These are phyloP conservation scores for Luffa aegyptiaca DNA, from an alignment of 306 rosid species.

Conservation along the genomic window DNA sequence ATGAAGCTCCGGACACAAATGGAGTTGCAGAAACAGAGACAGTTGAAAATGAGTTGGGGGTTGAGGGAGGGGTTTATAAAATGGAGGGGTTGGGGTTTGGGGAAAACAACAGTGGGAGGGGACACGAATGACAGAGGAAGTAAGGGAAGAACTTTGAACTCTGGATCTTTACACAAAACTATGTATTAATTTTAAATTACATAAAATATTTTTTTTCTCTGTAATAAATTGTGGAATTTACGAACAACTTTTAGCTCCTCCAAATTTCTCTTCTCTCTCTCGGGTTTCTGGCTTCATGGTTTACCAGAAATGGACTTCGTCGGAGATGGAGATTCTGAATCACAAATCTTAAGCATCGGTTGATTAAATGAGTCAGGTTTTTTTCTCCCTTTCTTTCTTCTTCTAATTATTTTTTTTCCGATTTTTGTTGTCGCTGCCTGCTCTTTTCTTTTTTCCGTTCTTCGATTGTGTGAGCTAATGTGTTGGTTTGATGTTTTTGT, in stretches of 20 bases:
- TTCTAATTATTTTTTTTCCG: neutral
- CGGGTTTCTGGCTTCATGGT: neutral
- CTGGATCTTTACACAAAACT: neutral
- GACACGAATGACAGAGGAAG: too few relatives aligned
- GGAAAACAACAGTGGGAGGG: too few relatives aligned
- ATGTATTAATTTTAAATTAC: neutral
- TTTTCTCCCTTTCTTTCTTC: neutral
- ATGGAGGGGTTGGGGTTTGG: too few relatives aligned
- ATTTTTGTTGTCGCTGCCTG: neutral
- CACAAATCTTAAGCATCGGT: conserved; percentile 2
- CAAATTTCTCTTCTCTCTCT: neutral
- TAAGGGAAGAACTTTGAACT: too few relatives aligned
- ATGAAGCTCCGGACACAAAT: too few relatives aligned
- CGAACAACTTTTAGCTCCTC: neutral
- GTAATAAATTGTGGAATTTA: conserved; percentile 3
- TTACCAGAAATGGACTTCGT: neutral
- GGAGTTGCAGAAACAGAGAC: too few relatives aligned
- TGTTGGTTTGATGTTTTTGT: neutral
- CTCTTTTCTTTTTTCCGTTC: neutral
- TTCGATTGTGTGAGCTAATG: neutral
- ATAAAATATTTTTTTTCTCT: neutral
- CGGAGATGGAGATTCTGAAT: neutral
- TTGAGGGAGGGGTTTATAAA: too few relatives aligned
- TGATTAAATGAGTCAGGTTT: conserved; percentile 4
- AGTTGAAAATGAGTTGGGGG: too few relatives aligned